Evolutionary conservation across 805 yeast genomes (phyloP), one percentile per base, ranked within the genome.

Genomic region (Citeromyces nyonsensis): DNA sequence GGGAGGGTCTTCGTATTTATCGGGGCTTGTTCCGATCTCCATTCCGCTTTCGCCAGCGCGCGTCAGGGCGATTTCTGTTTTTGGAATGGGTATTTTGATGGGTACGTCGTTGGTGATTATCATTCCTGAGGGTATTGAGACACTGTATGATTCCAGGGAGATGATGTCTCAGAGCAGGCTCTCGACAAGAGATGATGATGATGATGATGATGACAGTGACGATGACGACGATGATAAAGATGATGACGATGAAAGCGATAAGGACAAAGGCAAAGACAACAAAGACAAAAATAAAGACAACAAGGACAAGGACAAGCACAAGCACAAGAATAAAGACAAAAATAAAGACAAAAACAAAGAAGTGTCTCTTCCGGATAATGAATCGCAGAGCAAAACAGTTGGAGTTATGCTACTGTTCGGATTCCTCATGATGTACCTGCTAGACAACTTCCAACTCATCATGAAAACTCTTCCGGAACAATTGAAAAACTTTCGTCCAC

Each of bases 71-170:
- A 47, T 69, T 5, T 65, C 80, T 3, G 52, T 63, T 9, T 51
- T 73, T 31, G 72, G 79, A 34, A 59, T 65, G 41, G 84, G 84
- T 1, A 52, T 77, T 13, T 56, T 77, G 33, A 52, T 75, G 5
- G 73, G 82, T 4, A 66, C 83, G 0, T 61, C 78, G 2, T 48
- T 75, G 34, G 56, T 66, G 7, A 55, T 77, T 11, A 66, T 77
- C 15, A 60, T 77, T 12, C 84, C 84, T 1, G 85, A 77, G 46
- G 83, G 82, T 3, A 56, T 69, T 12, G 69, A 63, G 38, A 59
- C 63, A 4, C 40, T 65, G 28, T 54, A 51, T 36, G 42, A 18
- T 12, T 24, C 28, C 22, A 18, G 22, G 7, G 22, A 15, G 30
- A 20, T 9, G 25, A 24, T 5, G 22, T 18, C 22, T 5, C 22